These are phyloP conservation scores for Ilyonectria sp. DNA, from an alignment of 2,329 filamentous ascomycete species.

Conservation along the genomic window DNA sequence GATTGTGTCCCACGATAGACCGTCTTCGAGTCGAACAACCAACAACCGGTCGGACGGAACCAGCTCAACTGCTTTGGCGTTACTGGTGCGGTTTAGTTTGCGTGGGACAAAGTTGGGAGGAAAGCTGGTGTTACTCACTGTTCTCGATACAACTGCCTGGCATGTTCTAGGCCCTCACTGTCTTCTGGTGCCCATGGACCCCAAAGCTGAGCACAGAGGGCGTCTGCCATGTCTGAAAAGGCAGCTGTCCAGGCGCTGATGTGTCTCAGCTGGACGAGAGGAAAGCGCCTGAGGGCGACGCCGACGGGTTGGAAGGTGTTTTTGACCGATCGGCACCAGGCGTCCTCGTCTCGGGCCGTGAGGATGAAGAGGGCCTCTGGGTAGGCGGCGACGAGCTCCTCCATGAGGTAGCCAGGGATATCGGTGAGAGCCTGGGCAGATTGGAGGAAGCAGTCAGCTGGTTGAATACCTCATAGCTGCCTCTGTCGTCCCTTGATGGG, in stretches of 20 bases:
- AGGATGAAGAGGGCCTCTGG: slow-evolving; percentile 17
- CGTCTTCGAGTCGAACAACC: neutral
- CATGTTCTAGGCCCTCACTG: slow-evolving; percentile 10
- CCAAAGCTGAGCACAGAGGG: slow-evolving; percentile 3
- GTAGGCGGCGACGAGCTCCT: slow-evolving; percentile 18
- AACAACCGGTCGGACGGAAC: neutral
- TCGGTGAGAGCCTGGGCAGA: slow-evolving; percentile 20
- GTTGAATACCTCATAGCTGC: neutral
- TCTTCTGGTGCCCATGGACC: slow-evolving; percentile 8
- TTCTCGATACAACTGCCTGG: slow-evolving; percentile 5
- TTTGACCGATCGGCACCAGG: slow-evolving; percentile 6
- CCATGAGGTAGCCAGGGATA: slow-evolving; percentile 9
- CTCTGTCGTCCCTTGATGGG: neutral
- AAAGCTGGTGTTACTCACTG: slow-evolving; percentile 3
- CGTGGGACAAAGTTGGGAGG: neutral
- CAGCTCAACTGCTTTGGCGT: slow-evolving; percentile 4
- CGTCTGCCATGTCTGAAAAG: slow-evolving; percentile 20
- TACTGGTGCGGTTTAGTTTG: slow-evolving; percentile 11
- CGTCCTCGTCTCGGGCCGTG: neutral
- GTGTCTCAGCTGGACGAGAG: slow-evolving; percentile 3
- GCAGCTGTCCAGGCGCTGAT: neutral
- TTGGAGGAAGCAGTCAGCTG: neutral
- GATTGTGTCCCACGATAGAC: slow-evolving; percentile 11
- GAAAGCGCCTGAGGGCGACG: slow-evolving; percentile 10
- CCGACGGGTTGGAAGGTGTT: slow-evolving; percentile 1